Base-by-base conservation (phyloP, 2,329 filamentous ascomycete genomes). In the Fusarium sp. region DNA sequence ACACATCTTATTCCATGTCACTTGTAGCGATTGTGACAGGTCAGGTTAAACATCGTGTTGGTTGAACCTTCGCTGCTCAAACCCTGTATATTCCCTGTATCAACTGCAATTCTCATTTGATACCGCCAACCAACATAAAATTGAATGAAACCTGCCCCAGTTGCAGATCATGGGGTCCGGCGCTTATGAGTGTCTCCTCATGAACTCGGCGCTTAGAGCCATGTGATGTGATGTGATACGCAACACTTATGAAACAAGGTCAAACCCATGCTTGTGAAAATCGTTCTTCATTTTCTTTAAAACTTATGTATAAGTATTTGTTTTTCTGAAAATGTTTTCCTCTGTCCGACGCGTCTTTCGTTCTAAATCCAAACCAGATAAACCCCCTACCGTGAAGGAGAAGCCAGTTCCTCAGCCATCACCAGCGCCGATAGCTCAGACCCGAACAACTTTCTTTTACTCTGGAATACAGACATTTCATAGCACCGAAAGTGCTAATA, bases 281-380 rank as follows among this genome's bases (percentile, higher is more conserved):
- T 14, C 33, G 12, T 15, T 35, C 33, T 35, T 35, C 33, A 35
- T 35, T 35, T 35, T 7, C 33, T 35, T 35, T 10, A 28, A 5
- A 35, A 35, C 33, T 35, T 3, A 35, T 35, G 13, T 35, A 35
- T 35, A 35, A 35, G 6, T 35, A 35, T 14, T 35, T 35, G 13
- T 35, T 31, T 31, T 31, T 31, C 31, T 31, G 26, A 31, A 12
- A 28, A 72, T 72, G 69, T 0, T 72, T 26, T 58, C 54, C 18
- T 65, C 55, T 31, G 24, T 72, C 0, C 69, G 64, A 0, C 69
- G 69, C n/a, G 1, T 66, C 24, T 61, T 72, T 42, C 69, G 55
- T 22, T 18, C 45, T 3, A 72, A 69, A 28, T 6, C 45, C 3
- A 36, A 72, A 22, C 4, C 35, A n/a, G 35, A 41, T 33, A 38